Evolutionary conservation across 2,329 filamentous ascomycete genomes (phyloP).

Genomic region (Cladosporium phlei): DNA sequence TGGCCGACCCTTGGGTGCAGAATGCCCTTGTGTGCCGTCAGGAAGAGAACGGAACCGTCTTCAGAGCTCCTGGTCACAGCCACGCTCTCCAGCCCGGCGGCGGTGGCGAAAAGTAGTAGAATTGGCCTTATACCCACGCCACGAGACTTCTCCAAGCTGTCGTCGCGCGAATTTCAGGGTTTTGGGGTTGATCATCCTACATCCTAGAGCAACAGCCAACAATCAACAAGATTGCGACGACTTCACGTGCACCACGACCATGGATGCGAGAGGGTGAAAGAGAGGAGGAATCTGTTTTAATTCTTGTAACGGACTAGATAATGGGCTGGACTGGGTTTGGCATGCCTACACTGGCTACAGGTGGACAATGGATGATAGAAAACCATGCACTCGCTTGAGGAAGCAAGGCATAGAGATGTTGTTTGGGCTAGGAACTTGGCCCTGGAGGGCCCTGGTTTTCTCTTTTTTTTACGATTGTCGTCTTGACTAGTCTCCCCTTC

Average conservation of each 20-base stretch:
- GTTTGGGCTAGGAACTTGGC: neutral
- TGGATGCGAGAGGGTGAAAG: neutral
- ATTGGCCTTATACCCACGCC: too few species aligned
- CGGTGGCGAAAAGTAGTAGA: slow-evolving; percentile 24
- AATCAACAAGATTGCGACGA: neutral
- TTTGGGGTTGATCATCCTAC: too few species aligned
- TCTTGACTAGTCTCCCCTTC: neutral
- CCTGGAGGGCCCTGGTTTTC: neutral
- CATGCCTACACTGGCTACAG: too few species aligned
- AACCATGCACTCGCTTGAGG: too few species aligned
- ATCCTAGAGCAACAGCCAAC: too few species aligned
- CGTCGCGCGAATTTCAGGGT: too few species aligned
- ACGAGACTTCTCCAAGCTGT: too few species aligned
- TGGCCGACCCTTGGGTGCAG: slow-evolving; percentile 86
- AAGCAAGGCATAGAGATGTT: too few species aligned
- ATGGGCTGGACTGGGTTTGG: neutral
- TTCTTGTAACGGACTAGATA: slow-evolving; percentile 8
- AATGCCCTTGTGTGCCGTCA: slow-evolving; percentile 78
- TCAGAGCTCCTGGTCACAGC: slow-evolving; percentile 70
- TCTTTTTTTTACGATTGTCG: neutral
- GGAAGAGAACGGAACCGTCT: slow-evolving; percentile 66
- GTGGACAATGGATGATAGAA: neutral
- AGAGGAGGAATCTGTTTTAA: neutral
- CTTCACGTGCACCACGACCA: slow-evolving; percentile 2
- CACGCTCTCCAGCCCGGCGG: slow-evolving; percentile 60